phyloP scores from a whole-genome alignment of 352 stramenopile genomes.

The Phytophthora pinifolia region DNA sequence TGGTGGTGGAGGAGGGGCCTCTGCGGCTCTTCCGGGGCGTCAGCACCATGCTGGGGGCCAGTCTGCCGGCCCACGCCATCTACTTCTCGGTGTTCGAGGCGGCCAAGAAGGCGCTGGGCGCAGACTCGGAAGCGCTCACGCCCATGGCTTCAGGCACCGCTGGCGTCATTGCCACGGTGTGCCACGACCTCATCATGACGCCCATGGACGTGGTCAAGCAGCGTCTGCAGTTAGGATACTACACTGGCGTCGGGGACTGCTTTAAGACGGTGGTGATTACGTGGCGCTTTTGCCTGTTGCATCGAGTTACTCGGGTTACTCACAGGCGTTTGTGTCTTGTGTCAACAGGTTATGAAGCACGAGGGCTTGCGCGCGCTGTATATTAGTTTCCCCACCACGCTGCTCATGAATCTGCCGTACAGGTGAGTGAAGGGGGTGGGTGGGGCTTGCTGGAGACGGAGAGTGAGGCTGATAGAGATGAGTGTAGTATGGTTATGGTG shows the following conservation, averaged over 20 bases:
- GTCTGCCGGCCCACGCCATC: conserved; percentile 94
- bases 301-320: conserved; percentile 17
- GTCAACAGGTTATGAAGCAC: conserved; percentile 62
- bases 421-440: too few species aligned
- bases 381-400: conserved; percentile 96
- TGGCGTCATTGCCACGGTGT: conserved; percentile 93
- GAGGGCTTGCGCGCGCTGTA: conserved; percentile 87
- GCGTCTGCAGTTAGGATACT: conserved; percentile 98
- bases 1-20: conserved; percentile 68
- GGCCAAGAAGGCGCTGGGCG: conserved; percentile 81
- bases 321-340: not conserved
- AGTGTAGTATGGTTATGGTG: conserved; percentile 98
- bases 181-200: conserved; percentile 99
- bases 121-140: conserved; percentile 68
- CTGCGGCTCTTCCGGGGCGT: conserved; percentile 96
- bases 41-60: conserved; percentile 97
- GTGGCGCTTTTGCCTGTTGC: conserved; percentile 11
- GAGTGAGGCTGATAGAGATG: too few species aligned
- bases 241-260: conserved; percentile 91
- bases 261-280: conserved; percentile 72
- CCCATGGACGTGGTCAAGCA: conserved; percentile 99
- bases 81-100: conserved; percentile 95
- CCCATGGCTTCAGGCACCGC: conserved; percentile 79
- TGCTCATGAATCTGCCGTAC: conserved; percentile 99
- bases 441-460: too few species aligned